Evolutionary conservation across 345 rosid genomes (phyloP).

Genomic region (Turnera subulata): DNA sequence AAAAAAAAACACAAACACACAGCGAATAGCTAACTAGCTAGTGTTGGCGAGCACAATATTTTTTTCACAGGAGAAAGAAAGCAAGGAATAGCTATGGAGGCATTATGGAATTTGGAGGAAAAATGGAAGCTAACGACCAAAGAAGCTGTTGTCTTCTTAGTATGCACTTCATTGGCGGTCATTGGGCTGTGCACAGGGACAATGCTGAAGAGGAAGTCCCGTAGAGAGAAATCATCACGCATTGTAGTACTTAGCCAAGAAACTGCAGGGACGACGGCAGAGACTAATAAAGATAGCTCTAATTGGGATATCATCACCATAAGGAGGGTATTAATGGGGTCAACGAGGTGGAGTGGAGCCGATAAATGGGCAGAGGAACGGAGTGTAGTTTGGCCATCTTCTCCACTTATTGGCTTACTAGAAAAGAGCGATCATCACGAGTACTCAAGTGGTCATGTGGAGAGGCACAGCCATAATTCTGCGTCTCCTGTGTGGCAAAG

Average conservation of each 20-base stretch:
- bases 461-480: conserved; percentile 54
- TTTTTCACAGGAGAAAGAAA: too few species aligned
- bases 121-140: conserved; percentile 55
- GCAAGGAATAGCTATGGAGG: too few species aligned
- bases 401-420: conserved; percentile 22
- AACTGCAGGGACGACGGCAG: background rate
- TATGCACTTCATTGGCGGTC: conserved; percentile 37
- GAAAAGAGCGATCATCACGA: conserved; percentile 22
- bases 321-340: conserved; percentile 44
- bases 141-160: conserved; percentile 45
- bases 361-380: conserved; percentile 46
- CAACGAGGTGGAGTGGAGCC: conserved; percentile 72
- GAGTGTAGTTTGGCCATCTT: conserved; percentile 3
- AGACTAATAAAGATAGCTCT: background rate
- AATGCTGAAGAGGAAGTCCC: conserved; percentile 32
- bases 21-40: too few species aligned
- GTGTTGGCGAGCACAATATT: too few species aligned
- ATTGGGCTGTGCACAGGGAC: conserved; percentile 42
- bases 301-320: conserved; percentile 39
- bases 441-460: conserved; percentile 11
- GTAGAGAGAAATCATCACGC: conserved; percentile 21
- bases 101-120: conserved; percentile 61
- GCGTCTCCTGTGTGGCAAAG: conserved; percentile 72
- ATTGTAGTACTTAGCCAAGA: background rate
- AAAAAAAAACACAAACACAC: too few species aligned